Evolutionary conservation across 2,329 filamentous ascomycete genomes (phyloP), one percentile per base, ranked within the genome.

Genomic region (Coniochaeta hoffmannii): DNA sequence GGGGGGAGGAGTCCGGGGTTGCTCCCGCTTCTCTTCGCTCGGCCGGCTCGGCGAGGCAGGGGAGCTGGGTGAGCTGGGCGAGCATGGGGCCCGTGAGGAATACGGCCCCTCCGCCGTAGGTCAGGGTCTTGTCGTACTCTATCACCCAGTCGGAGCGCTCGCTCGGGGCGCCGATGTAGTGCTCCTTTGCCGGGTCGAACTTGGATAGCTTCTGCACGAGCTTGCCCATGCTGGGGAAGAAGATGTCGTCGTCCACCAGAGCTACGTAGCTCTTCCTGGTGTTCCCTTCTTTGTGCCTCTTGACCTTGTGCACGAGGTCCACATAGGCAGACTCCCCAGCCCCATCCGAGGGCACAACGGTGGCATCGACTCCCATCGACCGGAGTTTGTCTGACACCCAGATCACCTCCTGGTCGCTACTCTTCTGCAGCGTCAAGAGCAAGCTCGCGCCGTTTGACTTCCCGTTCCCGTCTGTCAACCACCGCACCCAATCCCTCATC

Each of bases 201-300:
- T 62, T 54, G n/a, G 63, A 64, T 2, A 79, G 67, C 6, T 66
- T 68, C 26, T 67, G 60, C 3, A 74, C 62, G 9, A 79, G 69
- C 41, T 68, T 65, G 0, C 65, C 63, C 31, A 77, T 61, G 35
- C 71, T 72, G 0, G 76, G 75, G 50, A 79, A 69, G 61, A 78
- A 78, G 51, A 76, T 65, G 54, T 73, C 70, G 58, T 78, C 75
- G 31, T 79, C 76, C 1, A 78, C 59, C 1, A 78, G 64, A 1
- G 69, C 75, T 35, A 72, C 71, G 66, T 73, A 77, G 44, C 63
- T 66, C 66, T 75, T 76, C 12, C n/a, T 14, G 7, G 8, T 32
- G 35, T 32, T 28, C 14, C 44, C 49, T 19, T 38, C 35, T 53
- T 53, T 46, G 31, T 54, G 31, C 2, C 53, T 31, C n/a, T 31